Base-by-base conservation (phyloP, 306 rosid species). In the Hylodesmum podocarpum region DNA sequence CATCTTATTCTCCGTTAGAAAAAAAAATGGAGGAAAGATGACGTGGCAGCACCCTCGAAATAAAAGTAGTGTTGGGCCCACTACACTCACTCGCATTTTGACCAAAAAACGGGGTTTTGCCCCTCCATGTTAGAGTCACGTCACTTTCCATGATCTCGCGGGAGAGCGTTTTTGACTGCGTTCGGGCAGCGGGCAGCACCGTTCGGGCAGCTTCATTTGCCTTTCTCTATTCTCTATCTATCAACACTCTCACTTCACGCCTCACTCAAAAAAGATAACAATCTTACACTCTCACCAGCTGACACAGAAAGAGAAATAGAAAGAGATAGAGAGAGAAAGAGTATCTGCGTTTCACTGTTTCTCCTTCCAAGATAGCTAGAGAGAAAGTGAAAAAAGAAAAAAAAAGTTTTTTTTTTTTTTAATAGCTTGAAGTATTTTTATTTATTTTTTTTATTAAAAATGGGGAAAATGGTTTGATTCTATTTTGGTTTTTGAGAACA, bases 111-210 rank as follows among this genome's bases (percentile, higher is more conserved):
- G 89, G 94, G 89, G 94, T 82, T 83, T 75, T 84, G 81, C 84
- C 59, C 10, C 70, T 75, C 66, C 78, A 49, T 16, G 47, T 73
- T 49, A 39, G 80, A 61, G 98, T 87, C 97, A 91, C 89, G 93
- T 89, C 96, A 70, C 93, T 89, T 90, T 95, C 97, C 93, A 90
- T 88, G 81, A 63, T 87, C 80, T 79, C 86, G 94, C 88, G 94
- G 89, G 78, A 87, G 70, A 84, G 66, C 87, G 80, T 70, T 90
- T 90, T 90, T 87, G 93, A 92, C 93, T 88, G 90, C 89, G 85
- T 74, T 61, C 75, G 96, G 97, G 95, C 97, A 89, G 73, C 85
- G 97, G 94, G 66, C 90, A 88, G 76, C 91, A 88, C 97, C 90
- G 89, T 86, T 82, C 93, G 97, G 98, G 96, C 92, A 89, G 81